Percentiles rank a stretch among this genome's conserved stretches.
Evolutionary conservation across 257 asterid species (phyloP).

Genomic region (Rauvolfia tetraphylla): DNA sequence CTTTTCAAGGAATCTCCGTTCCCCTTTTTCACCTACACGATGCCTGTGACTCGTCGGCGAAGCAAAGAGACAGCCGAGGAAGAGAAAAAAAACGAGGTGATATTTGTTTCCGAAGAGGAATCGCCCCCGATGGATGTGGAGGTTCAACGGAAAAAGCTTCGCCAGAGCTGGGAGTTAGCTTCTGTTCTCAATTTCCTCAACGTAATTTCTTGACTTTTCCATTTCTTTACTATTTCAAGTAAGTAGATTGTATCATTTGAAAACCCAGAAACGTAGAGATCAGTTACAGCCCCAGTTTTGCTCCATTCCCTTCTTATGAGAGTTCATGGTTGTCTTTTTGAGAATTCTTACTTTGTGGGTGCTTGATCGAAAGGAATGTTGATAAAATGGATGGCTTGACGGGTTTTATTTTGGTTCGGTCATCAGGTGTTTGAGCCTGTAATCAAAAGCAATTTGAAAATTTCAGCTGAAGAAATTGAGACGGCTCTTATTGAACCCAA

Average conservation of each 20-base stretch:
- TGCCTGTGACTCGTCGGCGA: conserved; percentile 16
- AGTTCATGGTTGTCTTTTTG: not conserved
- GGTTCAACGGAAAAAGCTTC: conserved; percentile 47
- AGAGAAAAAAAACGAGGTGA: no score
- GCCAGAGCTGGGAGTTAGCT: conserved; percentile 88
- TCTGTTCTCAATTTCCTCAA: conserved; percentile 80
- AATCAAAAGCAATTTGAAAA: conserved; percentile 43
- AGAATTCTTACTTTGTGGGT: not conserved
- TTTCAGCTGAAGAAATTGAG: conserved; percentile 88
- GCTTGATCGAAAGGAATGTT: no score
- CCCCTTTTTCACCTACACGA: conserved; percentile 10
- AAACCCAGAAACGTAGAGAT: not conserved
- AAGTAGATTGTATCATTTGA: not conserved
- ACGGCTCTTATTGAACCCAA: conserved; percentile 67
- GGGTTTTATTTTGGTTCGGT: not conserved
- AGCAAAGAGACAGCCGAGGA: conserved; percentile 11
- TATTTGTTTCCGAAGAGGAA: conserved; percentile 13
- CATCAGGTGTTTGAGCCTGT: conserved; percentile 71
- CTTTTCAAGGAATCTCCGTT: not conserved
- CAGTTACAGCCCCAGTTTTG: not conserved
- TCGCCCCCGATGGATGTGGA: conserved; percentile 28
- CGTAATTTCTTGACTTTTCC: conserved; percentile 26
- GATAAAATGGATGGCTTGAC: conserved; percentile 7
- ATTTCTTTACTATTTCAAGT: not conserved
- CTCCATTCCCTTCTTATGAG: not conserved